Evolutionary conservation across 2,329 filamentous ascomycete genomes (phyloP), one percentile per base, ranked within the genome.

Genomic region (Monosporascus ibericus): DNA sequence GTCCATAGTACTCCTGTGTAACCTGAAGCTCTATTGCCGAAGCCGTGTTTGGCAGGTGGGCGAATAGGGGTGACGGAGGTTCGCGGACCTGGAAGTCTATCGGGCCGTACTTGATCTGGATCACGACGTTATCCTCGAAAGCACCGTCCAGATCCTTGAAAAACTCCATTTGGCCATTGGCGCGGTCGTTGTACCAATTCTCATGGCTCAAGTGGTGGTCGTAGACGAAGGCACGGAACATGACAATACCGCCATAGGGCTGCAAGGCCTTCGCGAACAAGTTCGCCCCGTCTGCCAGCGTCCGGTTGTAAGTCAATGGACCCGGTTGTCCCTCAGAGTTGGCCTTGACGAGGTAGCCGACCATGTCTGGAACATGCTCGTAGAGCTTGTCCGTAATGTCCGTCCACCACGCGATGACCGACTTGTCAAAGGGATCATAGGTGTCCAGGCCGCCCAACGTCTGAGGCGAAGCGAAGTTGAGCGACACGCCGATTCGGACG

Each of bases 21-120:
- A 89, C 75, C 62, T 88, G 77, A 2, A 88, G 72, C 64, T 89
- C 86, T 38, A 88, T 81, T 0, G 82, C 81, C 11, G 68, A 65
- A 22, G 63, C 65, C 0, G 77, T 80, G 44, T 75, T 58, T 6
- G 55, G 60, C 15, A 80, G 61, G 48, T 77, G 70, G 1, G 76
- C 76, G 56, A 89, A 87, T 1, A 90, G 68, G 0, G 86, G 85
- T 4, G 81, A 86, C 1, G 76, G 68, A 1, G 86, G 81, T 64
- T 88, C 86, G 37, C 86, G 79, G 11, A 88, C 82, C 60, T 88
- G 86, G 66, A 89, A 88, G 62, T 89, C 86, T 54, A 88, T 88
- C 0, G 86, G 85, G 0, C 86, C 86, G 56, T 85, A 87, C 66
- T 89, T 90, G 67, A 89, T 84, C 63, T 90, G 86, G 2, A 89